Base-by-base conservation (phyloP, 768 basidiomycete species). In the Leccinum pellstonianum region DNA sequence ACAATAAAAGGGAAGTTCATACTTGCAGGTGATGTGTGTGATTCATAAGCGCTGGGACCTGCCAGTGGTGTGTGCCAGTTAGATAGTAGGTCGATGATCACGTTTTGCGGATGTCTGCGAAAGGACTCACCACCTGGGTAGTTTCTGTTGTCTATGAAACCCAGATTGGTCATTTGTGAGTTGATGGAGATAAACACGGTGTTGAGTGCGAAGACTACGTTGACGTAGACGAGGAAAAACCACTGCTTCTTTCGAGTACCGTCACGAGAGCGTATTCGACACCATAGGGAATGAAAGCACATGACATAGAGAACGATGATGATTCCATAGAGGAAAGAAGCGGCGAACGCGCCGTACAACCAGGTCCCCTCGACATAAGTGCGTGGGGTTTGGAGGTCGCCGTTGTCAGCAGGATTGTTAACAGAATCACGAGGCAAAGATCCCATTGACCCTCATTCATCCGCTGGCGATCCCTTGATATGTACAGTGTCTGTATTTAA, bases 181-280 rank as follows among this genome's bases (percentile, higher is more conserved):
- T 67, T 67, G 59, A 56, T 35, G 1, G 54, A 62, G 35, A 64
- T 62, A 38, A 66, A 75, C 52, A 75, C 49, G 3, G 73, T 73
- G 7, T 66, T 71, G 47, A 73, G 23, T 10, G 54, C 63, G 46
- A 73, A 75, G 48, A 73, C 17, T 57, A 73, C 38, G 43, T 66
- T 63, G 55, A 73, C 69, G 55, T 75, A 73, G 61, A 59, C 2
- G 46, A 73, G 56, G 58, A 74, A 70, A 46, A 73, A 70, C 57
- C 65, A 62, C 11, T 74, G 58, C 19, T 57, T 64, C 52, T 51
- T 71, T 5, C 27, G 53, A 6, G 47, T 17, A 6, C 58, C 47
- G 0, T 59, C 62, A 29, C 31, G 46, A 10, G 59, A 31, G 41
- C 60, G 62, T 5, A 33, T 33, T 11, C 31, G 31, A 12, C 31